phyloP scores from a whole-genome alignment of 768 basidiomycete species.

The Rhizopogon roseolus region DNA sequence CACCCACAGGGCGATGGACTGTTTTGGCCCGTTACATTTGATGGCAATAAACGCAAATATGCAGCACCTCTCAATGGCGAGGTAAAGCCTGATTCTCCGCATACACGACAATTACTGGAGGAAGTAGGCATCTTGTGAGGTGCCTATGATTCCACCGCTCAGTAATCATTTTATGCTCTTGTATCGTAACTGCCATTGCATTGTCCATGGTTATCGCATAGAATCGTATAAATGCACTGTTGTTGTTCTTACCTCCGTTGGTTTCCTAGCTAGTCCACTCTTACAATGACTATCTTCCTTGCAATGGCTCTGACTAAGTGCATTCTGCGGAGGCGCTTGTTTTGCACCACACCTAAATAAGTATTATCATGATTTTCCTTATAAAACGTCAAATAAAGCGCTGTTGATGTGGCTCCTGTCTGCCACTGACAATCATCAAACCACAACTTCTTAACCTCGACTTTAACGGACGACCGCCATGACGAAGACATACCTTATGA shows the following conservation, averaged over 20 bases:
- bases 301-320: too few relatives aligned
- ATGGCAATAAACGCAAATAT: constrained; percentile 43
- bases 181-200: background rate
- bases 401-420: constrained; percentile 20
- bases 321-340: background rate
- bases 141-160: background rate
- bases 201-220: background rate
- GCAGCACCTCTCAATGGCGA: constrained; percentile 64
- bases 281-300: too few relatives aligned
- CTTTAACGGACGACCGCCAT: constrained; percentile 35
- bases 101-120: constrained; percentile 42
- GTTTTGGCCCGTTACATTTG: constrained; percentile 50
- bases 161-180: background rate
- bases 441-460: background rate
- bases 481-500: constrained; percentile 86
- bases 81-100: constrained; percentile 53
- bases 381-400: background rate
- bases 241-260: background rate
- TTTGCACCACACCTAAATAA: too few relatives aligned
- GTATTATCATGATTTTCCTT: too few relatives aligned
- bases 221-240: too few relatives aligned
- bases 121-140: constrained; percentile 30
- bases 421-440: background rate
- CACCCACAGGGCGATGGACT: constrained; percentile 40
- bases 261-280: too few relatives aligned